These are phyloP conservation scores for Ophiocordyceps robertsii DNA, from an alignment of 2,329 filamentous ascomycete species.

Conservation along the genomic window DNA sequence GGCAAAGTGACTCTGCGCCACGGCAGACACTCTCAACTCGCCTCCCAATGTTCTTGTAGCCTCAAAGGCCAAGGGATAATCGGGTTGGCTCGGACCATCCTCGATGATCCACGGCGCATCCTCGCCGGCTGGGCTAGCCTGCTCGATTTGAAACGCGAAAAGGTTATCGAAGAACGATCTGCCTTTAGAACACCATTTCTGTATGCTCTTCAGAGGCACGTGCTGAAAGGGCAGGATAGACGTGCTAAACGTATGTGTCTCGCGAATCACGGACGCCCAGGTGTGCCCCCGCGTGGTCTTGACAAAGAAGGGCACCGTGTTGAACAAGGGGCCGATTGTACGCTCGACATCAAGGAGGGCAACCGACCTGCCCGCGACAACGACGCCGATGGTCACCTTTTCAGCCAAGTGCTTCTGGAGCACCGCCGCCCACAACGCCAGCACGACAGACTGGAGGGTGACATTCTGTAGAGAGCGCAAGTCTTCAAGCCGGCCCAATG, in stretches of 20 bases:
- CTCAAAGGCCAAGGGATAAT: conserved; percentile 72
- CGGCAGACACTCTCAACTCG: conserved; percentile 42
- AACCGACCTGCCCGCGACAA: conserved; percentile 67
- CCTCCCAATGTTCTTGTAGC: conserved; percentile 38
- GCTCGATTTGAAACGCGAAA: conserved; percentile 63
- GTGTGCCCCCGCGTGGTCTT: conserved; percentile 27
- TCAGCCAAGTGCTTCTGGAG: conserved; percentile 37
- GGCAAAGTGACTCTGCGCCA: conserved; percentile 34
- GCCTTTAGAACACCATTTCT: conserved; percentile 58
- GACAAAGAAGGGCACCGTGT: conserved; percentile 65
- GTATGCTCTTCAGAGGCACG: conserved; percentile 63
- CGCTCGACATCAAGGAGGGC: conserved; percentile 50
- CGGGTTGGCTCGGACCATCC: conserved; percentile 35
- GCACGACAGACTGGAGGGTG: conserved; percentile 66
- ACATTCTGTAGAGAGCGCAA: conserved; percentile 49
- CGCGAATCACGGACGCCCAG: conserved; percentile 46
- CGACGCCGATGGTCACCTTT: conserved; percentile 51
- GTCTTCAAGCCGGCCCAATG: conserved; percentile 31
- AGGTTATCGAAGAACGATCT: conserved; percentile 62
- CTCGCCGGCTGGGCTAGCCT: conserved; percentile 10
- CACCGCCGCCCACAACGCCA: conserved; percentile 59
- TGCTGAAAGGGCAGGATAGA: conserved; percentile 55
- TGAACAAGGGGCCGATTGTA: conserved; percentile 76
- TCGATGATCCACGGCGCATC: conserved; percentile 39
- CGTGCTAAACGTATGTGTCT: conserved; percentile 60